Percentiles rank a stretch among this genome's conserved stretches.
Conservation (phyloP, 495 filamentous ascomycete genomes). For the Aspergillus panamensis region DNA sequence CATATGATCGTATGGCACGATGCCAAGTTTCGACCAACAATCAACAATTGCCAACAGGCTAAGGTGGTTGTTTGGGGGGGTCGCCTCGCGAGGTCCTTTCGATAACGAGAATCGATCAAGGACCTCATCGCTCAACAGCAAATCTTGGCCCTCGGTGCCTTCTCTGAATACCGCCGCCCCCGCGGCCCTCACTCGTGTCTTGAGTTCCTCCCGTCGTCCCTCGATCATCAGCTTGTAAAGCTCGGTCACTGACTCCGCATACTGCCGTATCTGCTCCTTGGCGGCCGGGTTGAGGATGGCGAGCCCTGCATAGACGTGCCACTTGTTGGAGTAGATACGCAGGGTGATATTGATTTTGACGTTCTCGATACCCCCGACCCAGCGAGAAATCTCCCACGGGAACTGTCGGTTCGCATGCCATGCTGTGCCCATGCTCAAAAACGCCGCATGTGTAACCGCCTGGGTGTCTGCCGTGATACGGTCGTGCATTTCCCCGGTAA, state of each 20-base stretch:
- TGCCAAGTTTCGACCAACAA: slow-evolving; percentile 90
- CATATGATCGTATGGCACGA: slow-evolving; percentile 98
- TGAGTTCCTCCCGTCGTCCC: slow-evolving; percentile 75
- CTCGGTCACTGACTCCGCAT: slow-evolving; percentile 87
- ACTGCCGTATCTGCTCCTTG: slow-evolving; percentile 87
- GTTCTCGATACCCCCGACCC: slow-evolving; percentile 96
- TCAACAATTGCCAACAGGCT: slow-evolving; percentile 97
- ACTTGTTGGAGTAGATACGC: slow-evolving; percentile 96
- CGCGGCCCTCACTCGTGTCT: slow-evolving; percentile 70
- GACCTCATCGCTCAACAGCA: slow-evolving; percentile 76
- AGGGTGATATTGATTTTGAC: slow-evolving; percentile 98
- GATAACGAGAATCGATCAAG: slow-evolving; percentile 84
- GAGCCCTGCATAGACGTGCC: slow-evolving; percentile 97
- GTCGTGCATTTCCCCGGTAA: slow-evolving; percentile 84
- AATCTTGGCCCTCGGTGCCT: slow-evolving; percentile 53
- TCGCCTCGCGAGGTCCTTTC: slow-evolving; percentile 54
- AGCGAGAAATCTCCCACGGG: slow-evolving; percentile 90
- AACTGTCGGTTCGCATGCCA: slow-evolving; percentile 93
- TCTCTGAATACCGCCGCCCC: slow-evolving; percentile 73
- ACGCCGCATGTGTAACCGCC: slow-evolving; percentile 95
- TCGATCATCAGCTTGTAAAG: slow-evolving; percentile 95
- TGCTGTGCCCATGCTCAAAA: slow-evolving; percentile 93
- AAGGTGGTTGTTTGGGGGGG: slow-evolving; percentile 85
- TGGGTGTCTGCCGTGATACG: slow-evolving; percentile 97
- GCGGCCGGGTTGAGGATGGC: slow-evolving; percentile 94